phyloP scores from a whole-genome alignment of 2,329 filamentous ascomycete genomes.

The Epichloe uncinata region DNA sequence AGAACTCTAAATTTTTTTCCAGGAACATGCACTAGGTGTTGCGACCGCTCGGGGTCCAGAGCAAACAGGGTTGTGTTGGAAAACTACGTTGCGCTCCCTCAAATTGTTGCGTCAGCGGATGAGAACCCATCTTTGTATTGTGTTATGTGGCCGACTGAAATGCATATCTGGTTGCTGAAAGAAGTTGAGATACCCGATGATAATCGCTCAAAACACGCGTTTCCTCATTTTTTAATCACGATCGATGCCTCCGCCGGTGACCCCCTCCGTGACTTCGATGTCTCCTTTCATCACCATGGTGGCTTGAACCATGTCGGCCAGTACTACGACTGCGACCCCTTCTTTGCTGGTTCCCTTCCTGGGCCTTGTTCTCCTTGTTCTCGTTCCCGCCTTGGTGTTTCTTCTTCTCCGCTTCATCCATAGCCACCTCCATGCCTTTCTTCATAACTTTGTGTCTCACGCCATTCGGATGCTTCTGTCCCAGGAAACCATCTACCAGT shows the following conservation, averaged over 20 bases:
- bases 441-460: conserved; percentile 7
- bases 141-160: too few species aligned
- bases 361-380: background rate
- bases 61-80: too few species aligned
- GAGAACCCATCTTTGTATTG: too few species aligned
- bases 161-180: too few species aligned
- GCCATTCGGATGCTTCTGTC: conserved; percentile 18
- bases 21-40: too few species aligned
- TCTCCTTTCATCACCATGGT: background rate
- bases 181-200: background rate
- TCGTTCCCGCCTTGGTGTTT: conserved; percentile 1
- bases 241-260: background rate
- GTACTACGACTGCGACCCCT: background rate
- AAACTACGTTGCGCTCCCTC: too few species aligned
- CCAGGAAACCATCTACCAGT: conserved; percentile 32
- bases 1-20: background rate
- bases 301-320: background rate
- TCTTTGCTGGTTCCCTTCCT: too few species aligned
- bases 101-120: too few species aligned
- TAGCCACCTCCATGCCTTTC: conserved; percentile 6
- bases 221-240: background rate
- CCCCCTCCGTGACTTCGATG: background rate
- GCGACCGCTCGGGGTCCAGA: too few species aligned
- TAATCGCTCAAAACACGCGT: background rate
- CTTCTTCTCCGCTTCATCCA: conserved; percentile 6